Evolutionary conservation across 768 basidiomycete species (phyloP).

Genomic region (Lanmaoa pseudosensibilis): DNA sequence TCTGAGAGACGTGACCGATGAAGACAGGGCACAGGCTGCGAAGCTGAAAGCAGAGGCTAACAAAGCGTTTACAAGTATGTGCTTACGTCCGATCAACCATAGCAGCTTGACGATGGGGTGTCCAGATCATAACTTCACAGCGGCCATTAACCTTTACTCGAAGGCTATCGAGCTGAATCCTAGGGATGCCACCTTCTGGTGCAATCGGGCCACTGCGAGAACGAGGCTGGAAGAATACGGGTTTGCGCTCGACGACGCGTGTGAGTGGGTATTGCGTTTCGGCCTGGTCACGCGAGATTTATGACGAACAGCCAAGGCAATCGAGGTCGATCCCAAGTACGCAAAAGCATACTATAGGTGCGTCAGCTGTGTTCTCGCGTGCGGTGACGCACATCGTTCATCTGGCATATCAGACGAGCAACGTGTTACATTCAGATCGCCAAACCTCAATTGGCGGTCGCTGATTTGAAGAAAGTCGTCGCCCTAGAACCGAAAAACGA

Average conservation of each 20-base stretch:
- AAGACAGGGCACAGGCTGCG: slow-evolving; percentile 66
- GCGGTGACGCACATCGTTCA: not conserved
- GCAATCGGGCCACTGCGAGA: slow-evolving; percentile 89
- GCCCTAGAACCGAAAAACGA: slow-evolving; percentile 85
- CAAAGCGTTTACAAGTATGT: slow-evolving; percentile 72
- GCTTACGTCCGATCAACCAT: not conserved
- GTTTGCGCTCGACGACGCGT: slow-evolving; percentile 84
- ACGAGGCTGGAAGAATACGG: slow-evolving; percentile 95
- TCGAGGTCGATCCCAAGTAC: slow-evolving; percentile 84
- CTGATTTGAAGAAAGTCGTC: slow-evolving; percentile 85
- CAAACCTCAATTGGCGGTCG: slow-evolving; percentile 81
- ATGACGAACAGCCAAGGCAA: slow-evolving; percentile 65
- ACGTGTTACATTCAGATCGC: slow-evolving; percentile 88
- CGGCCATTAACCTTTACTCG: slow-evolving; percentile 77
- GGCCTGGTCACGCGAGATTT: slow-evolving; percentile 15
- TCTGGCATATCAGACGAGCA: slow-evolving; percentile 59
- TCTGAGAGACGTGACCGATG: slow-evolving; percentile 62
- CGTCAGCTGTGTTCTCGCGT: slow-evolving; percentile 15
- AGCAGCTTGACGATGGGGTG: slow-evolving; percentile 1
- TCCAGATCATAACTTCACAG: slow-evolving; percentile 69
- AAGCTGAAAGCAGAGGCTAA: slow-evolving; percentile 85
- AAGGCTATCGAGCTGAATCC: slow-evolving; percentile 88
- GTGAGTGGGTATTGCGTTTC: slow-evolving; percentile 46
- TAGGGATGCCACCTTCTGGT: slow-evolving; percentile 86
- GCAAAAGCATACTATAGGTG: slow-evolving; percentile 88